phyloP scores from a whole-genome alignment of 2,329 filamentous ascomycete species.

The Hansfordia pulvinata region DNA sequence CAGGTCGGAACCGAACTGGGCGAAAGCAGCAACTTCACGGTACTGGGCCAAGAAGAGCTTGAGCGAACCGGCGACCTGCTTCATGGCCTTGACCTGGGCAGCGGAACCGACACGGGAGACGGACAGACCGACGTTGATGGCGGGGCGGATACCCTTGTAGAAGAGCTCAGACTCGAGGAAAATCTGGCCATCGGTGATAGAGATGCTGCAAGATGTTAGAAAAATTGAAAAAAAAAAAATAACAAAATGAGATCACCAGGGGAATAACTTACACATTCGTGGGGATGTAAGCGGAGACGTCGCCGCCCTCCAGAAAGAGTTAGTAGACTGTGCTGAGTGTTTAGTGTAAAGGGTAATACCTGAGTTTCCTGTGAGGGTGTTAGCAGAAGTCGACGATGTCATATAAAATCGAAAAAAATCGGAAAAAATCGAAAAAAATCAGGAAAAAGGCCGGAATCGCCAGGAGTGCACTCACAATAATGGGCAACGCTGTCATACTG shows the following conservation, averaged over 20 bases:
- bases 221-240: too few species aligned
- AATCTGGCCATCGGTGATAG: slow-evolving; percentile 98
- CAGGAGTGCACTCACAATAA: slow-evolving; percentile 99
- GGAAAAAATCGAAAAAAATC: too few species aligned
- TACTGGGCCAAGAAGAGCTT: slow-evolving; percentile 99
- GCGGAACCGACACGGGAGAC: slow-evolving; percentile 99
- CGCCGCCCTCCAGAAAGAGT: slow-evolving; percentile 99
- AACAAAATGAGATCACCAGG: too few species aligned
- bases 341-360: too few species aligned
- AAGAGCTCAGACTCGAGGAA: slow-evolving; percentile 99
- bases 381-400: too few species aligned
- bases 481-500: slow-evolving; percentile 89
- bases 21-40: slow-evolving; percentile 99
- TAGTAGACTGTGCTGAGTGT: too few species aligned
- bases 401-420: too few species aligned
- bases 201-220: too few species aligned
- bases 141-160: slow-evolving; percentile 99
- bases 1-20: slow-evolving; percentile 99
- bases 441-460: too few species aligned
- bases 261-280: too few species aligned
- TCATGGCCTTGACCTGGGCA: slow-evolving; percentile 99
- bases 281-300: slow-evolving; percentile 99
- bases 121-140: slow-evolving; percentile 99
- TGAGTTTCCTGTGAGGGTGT: too few species aligned
- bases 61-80: slow-evolving; percentile 98